Percentiles rank a stretch among this genome's conserved stretches.
These are phyloP conservation scores for Cyclotella distinguenda DNA, from an alignment of 108 stramenopile species.

Conservation along the genomic window DNA sequence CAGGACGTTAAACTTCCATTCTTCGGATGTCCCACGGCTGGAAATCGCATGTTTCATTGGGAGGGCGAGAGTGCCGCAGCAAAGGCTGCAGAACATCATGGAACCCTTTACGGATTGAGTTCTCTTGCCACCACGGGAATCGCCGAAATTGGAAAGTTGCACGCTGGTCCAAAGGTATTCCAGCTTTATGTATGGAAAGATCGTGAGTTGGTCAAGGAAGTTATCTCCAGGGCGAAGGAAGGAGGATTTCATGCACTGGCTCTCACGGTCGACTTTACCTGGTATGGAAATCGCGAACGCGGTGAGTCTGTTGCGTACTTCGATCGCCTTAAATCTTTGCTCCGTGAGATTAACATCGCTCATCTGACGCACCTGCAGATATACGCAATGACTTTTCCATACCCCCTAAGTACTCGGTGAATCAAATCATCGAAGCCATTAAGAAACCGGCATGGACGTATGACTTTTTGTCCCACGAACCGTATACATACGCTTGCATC, in stretches of 20 bases:
- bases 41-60: constrained; percentile 93
- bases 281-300: constrained; percentile 95
- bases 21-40: constrained; percentile 90
- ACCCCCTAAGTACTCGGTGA: constrained; percentile 85
- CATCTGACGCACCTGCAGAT: too few species aligned
- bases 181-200: constrained; percentile 99
- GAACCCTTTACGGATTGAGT: constrained; percentile 86
- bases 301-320: constrained; percentile 16
- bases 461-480: constrained; percentile 85
- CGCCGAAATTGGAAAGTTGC: constrained; percentile 72
- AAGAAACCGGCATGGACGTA: constrained; percentile 90
- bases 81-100: constrained; percentile 79
- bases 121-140: constrained; percentile 87
- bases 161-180: constrained; percentile 86
- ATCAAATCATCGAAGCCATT: constrained; percentile 84
- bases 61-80: constrained; percentile 92
- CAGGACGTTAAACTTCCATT: constrained; percentile 82
- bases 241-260: constrained; percentile 94
- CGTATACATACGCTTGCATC: constrained; percentile 90
- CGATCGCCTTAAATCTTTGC: neutral
- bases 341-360: too few species aligned
- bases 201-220: constrained; percentile 91
- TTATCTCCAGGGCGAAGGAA: constrained; percentile 90
- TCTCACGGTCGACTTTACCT: constrained; percentile 96
- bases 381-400: constrained; percentile 96